These are phyloP conservation scores for Cunninghamia lanceolata DNA, from an alignment of 75 land plant species.

Conservation along the genomic window DNA sequence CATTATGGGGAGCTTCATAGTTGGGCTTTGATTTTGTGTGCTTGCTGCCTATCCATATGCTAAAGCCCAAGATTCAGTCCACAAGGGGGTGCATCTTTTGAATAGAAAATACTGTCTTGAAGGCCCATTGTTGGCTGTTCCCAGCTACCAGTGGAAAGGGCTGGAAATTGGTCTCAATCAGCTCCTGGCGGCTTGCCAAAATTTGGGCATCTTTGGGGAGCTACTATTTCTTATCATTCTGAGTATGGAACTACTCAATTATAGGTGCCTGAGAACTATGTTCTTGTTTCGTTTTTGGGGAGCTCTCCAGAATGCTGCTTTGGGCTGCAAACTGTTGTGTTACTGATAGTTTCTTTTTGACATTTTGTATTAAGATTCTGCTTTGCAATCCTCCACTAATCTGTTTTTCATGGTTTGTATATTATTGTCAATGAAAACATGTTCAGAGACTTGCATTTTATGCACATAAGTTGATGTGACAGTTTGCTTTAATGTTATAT, in stretches of 20 bases:
- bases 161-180: background rate
- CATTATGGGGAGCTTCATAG: background rate
- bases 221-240: too few species aligned
- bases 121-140: too few species aligned
- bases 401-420: background rate
- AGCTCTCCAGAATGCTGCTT: background rate
- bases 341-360: background rate
- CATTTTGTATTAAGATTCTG: background rate
- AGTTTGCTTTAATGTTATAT: background rate
- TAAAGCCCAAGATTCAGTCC: background rate
- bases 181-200: background rate
- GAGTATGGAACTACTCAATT: background rate
- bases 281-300: background rate
- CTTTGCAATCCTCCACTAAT: background rate
- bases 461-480: background rate
- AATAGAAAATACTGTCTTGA: background rate
- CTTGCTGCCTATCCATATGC: background rate
- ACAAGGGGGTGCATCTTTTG: background rate
- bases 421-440: background rate
- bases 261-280: background rate
- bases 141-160: background rate
- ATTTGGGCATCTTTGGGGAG: too few species aligned
- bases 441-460: background rate
- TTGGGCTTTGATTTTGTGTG: background rate
- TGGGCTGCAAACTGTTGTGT: background rate